Conservation (phyloP, 2,329 filamentous ascomycete species). For the Fusarium penzigii region DNA sequence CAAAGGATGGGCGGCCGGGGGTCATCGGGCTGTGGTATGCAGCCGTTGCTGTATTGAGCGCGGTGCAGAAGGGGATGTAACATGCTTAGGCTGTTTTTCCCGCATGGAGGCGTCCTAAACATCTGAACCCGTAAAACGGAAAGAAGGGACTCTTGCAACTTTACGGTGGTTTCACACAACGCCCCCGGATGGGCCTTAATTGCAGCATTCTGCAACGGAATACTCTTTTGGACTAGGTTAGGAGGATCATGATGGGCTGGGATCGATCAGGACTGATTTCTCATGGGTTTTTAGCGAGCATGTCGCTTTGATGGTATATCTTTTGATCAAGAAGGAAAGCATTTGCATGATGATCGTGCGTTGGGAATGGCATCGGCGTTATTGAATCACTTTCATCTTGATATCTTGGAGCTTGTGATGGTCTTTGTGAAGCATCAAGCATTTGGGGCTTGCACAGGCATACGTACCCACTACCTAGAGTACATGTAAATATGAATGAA, state of each 20-base stretch:
- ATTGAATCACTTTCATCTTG: background rate
- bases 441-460: background rate
- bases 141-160: slow-evolving; percentile 3
- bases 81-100: slow-evolving; percentile 64
- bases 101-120: slow-evolving; percentile 39
- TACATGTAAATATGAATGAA: too few relatives aligned
- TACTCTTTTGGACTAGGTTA: background rate
- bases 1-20: slow-evolving; percentile 41
- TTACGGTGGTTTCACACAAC: background rate
- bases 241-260: background rate
- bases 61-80: slow-evolving; percentile 63
- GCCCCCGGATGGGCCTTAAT: background rate
- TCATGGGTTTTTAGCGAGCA: background rate
- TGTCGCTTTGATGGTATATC: background rate
- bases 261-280: background rate
- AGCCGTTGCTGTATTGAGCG: slow-evolving; percentile 69
- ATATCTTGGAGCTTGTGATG: background rate
- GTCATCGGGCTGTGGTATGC: slow-evolving; percentile 59
- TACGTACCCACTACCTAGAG: too few relatives aligned
- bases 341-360: background rate
- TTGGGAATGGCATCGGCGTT: background rate
- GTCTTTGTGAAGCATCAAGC: too few relatives aligned
- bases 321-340: background rate
- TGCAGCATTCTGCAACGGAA: background rate
- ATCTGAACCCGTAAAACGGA: slow-evolving; percentile 4